phyloP scores from a whole-genome alignment of 495 filamentous ascomycete species.

The Lasiosphaeria miniovina region DNA sequence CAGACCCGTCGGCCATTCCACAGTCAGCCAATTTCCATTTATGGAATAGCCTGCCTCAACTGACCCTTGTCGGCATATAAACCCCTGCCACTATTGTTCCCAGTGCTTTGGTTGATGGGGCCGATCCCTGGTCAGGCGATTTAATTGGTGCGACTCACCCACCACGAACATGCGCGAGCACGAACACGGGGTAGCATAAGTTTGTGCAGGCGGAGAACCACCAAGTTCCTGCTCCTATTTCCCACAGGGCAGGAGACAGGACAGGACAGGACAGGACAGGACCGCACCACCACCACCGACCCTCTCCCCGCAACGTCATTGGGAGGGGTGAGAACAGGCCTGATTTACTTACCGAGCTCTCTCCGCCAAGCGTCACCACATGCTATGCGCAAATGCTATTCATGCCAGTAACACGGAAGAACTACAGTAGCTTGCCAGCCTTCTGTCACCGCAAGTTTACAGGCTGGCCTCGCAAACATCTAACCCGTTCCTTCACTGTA shows the following conservation, averaged over 20 bases:
- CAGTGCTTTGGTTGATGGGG: conserved; percentile 20
- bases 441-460: no score
- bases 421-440: no score
- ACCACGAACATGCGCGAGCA: background rate
- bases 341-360: no score
- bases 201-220: conserved; percentile 10
- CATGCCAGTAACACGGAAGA: no score
- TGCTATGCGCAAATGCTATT: no score
- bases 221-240: background rate
- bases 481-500: no score
- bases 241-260: background rate
- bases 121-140: conserved; percentile 11
- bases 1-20: conserved; percentile 7
- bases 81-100: conserved; percentile 16
- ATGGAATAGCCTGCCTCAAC: conserved; percentile 12
- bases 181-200: conserved; percentile 7
- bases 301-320: no score
- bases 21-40: conserved; percentile 13
- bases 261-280: no score
- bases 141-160: conserved; percentile 4
- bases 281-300: no score
- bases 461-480: no score
- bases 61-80: conserved; percentile 14
- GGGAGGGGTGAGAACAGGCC: no score
- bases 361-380: no score